Base-by-base conservation (phyloP, 2,329 filamentous ascomycete genomes). In the Xylariaceae sp. region DNA sequence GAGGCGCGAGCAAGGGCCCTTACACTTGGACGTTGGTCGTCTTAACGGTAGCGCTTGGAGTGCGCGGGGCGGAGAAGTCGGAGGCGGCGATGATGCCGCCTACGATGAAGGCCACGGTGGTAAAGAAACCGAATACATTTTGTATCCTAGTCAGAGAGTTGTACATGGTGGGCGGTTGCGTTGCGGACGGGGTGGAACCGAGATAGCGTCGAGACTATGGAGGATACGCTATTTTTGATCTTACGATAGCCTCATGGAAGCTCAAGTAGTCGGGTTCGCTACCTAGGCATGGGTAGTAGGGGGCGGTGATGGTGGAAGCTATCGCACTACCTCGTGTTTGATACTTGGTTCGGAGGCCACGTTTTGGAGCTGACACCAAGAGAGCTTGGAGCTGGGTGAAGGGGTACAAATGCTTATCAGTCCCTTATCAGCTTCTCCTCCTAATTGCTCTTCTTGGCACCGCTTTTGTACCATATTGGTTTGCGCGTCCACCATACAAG, bases 121-220 rank as follows among this genome's bases (percentile, higher is more conserved):
- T 97, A 75, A 97, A 96, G 80, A 95, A 96, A 66, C 93, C 89
- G 64, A 98, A 98, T 64, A 89, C 84, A 69, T 89, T 91, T 68
- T 98, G 93, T 53, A 85, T 66, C 54, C 93, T 87, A 49, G 87
- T 89, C 37, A 95, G 68, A 35, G 85, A 79, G 61, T 88, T 94
- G 68, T 96, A 85, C 93, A 98, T 97, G 47, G 46, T 74, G 69
- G 60, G 38, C 28, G 22, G 11, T 26, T 11, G 11, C 22, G 22
- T 26, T 26, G 22, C 22, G 22, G 22, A 6, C 22, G 22, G 6
- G 22, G 6, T 11, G 22, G 11, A 11, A 26, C 11, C 22, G 22
- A 11, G 6, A 11, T 6, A 26, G 22, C 22, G 22, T 6, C 6
- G 22, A 26, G 11, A 26, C 11, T 6, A 26, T 6, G 6, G 22